Evolutionary conservation across 495 filamentous ascomycete genomes (phyloP), one percentile per base, ranked within the genome.

Genomic region (Penicillium malachiteum): DNA sequence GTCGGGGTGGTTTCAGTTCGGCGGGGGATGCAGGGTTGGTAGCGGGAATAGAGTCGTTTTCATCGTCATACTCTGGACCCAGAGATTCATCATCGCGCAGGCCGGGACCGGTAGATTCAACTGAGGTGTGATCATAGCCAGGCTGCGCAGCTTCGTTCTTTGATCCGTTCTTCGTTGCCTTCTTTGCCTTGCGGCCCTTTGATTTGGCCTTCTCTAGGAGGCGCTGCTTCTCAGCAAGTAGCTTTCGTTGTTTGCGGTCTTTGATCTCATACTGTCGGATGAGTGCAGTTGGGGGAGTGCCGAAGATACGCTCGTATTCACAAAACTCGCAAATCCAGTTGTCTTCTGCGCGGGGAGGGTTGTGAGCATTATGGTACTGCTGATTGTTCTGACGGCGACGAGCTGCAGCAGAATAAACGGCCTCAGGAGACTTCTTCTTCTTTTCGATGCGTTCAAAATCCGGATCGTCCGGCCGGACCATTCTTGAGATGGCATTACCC

Each of bases 301-400:
- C 89, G 66, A 95, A 95, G 43, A 96, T 93, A 43, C 83, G 81
- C 67, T 95, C 89, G 62, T 95, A 92, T 63, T 94, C 87, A 68
- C 90, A 93, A 66, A 95, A 92, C 59, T 94, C 91, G 71, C 94
- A 98, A 45, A 97, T 90, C 91, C 92, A 97, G 26, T 89, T 82
- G 56, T 95, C 90, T 57, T 92, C 87, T 33, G 80, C 69, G 30
- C 79, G 81, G 0, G 87, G 87, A 5, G 87, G 87, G 58, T 94
- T 85, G 55, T 89, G 88, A 57, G 81, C 84, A 60, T 96, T 95
- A 47, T 82, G 73, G 53, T 86, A 85, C 60, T 88, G 82, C 59
- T 90, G 87, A 51, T 87, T 82, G 2, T 85, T 73, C 52, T 86
- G 85, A 14, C 89, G 84, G 53, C 87, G 80, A 1, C 85, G 81